Evolutionary conservation across 2,329 filamentous ascomycete genomes (phyloP), one percentile per base, ranked within the genome.

Genomic region (Ceratocystis papillata): DNA sequence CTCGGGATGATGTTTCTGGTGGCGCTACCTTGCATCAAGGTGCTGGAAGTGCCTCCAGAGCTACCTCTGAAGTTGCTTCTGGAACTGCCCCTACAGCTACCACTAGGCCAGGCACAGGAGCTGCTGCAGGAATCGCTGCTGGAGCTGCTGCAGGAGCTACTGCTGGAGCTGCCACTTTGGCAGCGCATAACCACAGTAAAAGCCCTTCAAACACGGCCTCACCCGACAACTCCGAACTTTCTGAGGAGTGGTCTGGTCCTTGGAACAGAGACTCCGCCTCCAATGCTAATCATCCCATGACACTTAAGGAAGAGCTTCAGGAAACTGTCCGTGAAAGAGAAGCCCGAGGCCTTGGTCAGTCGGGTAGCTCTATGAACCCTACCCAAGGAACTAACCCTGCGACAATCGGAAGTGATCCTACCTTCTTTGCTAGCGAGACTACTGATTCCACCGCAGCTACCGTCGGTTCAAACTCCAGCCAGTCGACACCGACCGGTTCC

Each of bases 241-340:
- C 66, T 10, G 62, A 64, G n/a, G 65, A 67, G 25, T 67, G 65
- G 65, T 67, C 65, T 25, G 65, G 62, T 7, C 65, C 65, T n/a
- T 67, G 65, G 65, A 67, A 67, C 55, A 53, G 45, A 28, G 57
- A 61, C 10, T 63, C 3, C 10, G 5, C 10, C 12, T 41, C 65
- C 15, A 22, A 17, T 5, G 3, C 10, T 6, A 37, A n/a, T 45
- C 45, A 15, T 20, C 60, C 59, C 2, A 63, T 45, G 50, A 62
- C 65, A 28, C 61, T 68, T 12, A 68, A 68, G 48, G 67, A 68
- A 45, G 64, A 68, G 64, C 63, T 68, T 20, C 64, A 65, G 44
- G 64, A 65, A 17, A 30, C 53, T 57, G 67, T 68, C 8, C 63
- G 65, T 20, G 67, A 66, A 5, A 68, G 65, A 53, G 67, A 68